phyloP scores from a whole-genome alignment of 2,329 filamentous ascomycete species.

The Botrytis aclada region DNA sequence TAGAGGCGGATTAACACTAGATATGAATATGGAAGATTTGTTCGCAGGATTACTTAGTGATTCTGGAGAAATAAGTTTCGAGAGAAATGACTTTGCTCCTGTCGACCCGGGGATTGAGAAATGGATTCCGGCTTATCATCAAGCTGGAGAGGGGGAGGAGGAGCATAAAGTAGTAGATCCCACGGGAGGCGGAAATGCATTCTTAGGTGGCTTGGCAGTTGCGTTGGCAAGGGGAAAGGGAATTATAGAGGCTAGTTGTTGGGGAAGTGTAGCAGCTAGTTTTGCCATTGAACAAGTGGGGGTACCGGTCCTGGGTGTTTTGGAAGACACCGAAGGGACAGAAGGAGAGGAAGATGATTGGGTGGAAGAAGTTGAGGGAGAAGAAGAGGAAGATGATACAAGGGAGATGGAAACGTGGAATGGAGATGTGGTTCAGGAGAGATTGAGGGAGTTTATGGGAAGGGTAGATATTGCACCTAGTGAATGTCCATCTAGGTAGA shows the following conservation, averaged over 20 bases:
- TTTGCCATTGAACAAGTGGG: slow-evolving; percentile 95
- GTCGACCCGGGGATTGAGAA: slow-evolving; percentile 51
- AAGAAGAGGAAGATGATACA: slow-evolving; percentile 41
- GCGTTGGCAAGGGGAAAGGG: slow-evolving; percentile 57
- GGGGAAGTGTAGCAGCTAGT: slow-evolving; percentile 80
- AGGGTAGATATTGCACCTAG: background rate
- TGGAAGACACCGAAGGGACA: slow-evolving; percentile 48
- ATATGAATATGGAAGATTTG: slow-evolving; percentile 61
- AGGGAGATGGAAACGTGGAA: slow-evolving; percentile 56
- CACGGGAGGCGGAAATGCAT: slow-evolving; percentile 91
- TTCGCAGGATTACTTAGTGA: slow-evolving; percentile 58
- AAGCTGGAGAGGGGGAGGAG: slow-evolving; percentile 5
- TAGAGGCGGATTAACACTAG: slow-evolving; percentile 53
- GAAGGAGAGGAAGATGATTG: slow-evolving; percentile 15
- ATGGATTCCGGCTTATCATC: slow-evolving; percentile 79
- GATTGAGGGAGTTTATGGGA: slow-evolving; percentile 49
- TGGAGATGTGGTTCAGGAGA: slow-evolving; percentile 50
- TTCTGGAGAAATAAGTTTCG: slow-evolving; percentile 44
- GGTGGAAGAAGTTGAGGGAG: slow-evolving; percentile 43
- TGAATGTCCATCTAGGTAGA: slow-evolving; percentile 1
- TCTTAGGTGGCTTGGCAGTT: slow-evolving; percentile 62
- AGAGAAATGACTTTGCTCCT: slow-evolving; percentile 53
- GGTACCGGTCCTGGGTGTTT: slow-evolving; percentile 58
- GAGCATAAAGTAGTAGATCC: slow-evolving; percentile 69
- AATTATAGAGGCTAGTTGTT: slow-evolving; percentile 69